A percentile compares a stretch with the other conserved stretches of the same genome.
These are phyloP conservation scores for Tolypocladium guangdongense DNA, from an alignment of 2,329 filamentous ascomycete species.

Conservation along the genomic window DNA sequence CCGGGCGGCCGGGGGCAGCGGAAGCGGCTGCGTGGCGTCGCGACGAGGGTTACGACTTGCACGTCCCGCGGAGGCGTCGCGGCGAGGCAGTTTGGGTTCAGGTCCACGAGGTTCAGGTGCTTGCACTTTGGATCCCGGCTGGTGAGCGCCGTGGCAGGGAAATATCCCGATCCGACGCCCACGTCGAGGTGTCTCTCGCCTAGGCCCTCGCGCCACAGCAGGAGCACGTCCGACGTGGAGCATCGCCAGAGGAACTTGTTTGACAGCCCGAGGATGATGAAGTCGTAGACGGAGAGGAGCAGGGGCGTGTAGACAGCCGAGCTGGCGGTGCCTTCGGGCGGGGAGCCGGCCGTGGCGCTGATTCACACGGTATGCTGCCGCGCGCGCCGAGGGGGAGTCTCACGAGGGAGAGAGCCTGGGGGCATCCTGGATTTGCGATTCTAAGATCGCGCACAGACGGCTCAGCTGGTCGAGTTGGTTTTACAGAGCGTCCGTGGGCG, in stretches of 20 bases:
- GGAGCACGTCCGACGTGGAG: slow-evolving; percentile 15
- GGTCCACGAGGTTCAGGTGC: slow-evolving; percentile 24
- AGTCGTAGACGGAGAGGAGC: slow-evolving; percentile 24
- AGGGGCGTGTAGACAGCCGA: slow-evolving; percentile 2
- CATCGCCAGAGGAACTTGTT: slow-evolving; percentile 26
- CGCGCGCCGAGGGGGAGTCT: neutral
- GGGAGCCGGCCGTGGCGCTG: neutral
- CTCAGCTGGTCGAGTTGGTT: no score
- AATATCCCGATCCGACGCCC: slow-evolving; percentile 29
- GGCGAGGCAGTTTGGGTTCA: slow-evolving; percentile 21
- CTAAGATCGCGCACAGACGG: no score
- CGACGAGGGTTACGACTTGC: slow-evolving; percentile 18
- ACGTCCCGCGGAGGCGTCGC: slow-evolving; percentile 6
- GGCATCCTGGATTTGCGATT: no score
- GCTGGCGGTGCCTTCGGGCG: neutral
- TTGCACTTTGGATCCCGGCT: slow-evolving; percentile 4
- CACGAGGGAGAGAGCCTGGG: neutral
- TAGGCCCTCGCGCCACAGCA: slow-evolving; percentile 23
- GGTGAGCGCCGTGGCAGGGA: slow-evolving; percentile 17
- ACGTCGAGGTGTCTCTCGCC: slow-evolving; percentile 26
- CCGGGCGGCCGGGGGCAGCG: slow-evolving; percentile 7
- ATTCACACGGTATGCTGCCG: neutral
- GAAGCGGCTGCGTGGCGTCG: slow-evolving; percentile 24
- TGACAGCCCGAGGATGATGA: slow-evolving; percentile 30
- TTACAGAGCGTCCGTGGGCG: no score